Evolutionary conservation across 371 early-diverging fungal genomes (phyloP), one percentile per base, ranked within the genome.

Genomic region (Umbelopsis sp.): DNA sequence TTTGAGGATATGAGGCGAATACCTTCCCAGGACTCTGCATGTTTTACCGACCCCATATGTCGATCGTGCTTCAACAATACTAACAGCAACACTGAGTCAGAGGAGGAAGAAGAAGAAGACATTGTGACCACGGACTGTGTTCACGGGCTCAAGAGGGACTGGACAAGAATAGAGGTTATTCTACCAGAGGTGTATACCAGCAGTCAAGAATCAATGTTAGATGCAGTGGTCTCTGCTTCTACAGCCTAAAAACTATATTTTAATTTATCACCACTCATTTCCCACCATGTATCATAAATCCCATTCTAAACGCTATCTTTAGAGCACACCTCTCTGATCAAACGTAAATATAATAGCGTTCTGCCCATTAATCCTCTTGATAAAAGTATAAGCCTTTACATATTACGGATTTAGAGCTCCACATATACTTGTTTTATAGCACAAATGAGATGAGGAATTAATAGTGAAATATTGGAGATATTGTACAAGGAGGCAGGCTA

Each of bases 121-220:
- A 10, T 10, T 6, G 35, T 35, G 12, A 35, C 16, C 16, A 57
- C 57, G 11, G 35, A 5, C 35, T 57, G 57, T 35, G 35, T 18
- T 9, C 35, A 57, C 18, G 35, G 18, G 12, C 57, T 57, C 57
- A 57, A 57, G 37, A 29, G 57, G 29, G 57, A 57, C 7, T 57
- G 57, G 57, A 57, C 57, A 6, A 29, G 29, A 37, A 35, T 57
- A 57, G 35, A 57, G 29, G 57, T 57, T 35, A 5, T 32, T 18
- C 35, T 57, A 3, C 57, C 57, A 57, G 57, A 57, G 35, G 57
- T 57, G 18, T 35, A 57, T 35, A 57, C 35, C 35, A 57, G 57
- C 57, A 57, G 57, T 18, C 57, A n/a, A 35, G 57, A 57, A 14
- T 57, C 57, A 57, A 12, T 57, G 3, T 57, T 57, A 14, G 57